phyloP scores from a whole-genome alignment of 495 filamentous ascomycete species.

The Immersiella caudata region DNA sequence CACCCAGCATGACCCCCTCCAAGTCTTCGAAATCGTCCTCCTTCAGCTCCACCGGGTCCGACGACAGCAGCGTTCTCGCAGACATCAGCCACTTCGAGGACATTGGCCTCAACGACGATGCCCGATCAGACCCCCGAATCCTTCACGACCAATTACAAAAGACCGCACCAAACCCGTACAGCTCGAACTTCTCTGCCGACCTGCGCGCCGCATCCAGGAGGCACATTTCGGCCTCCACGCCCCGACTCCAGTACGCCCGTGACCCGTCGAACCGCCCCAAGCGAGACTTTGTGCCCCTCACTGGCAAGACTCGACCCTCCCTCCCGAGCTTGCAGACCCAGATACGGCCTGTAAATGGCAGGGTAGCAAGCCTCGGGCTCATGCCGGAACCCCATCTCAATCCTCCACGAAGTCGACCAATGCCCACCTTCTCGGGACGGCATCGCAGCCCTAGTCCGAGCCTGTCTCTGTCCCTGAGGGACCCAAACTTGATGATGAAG shows the following conservation, averaged over 20 bases:
- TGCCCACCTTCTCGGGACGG: conserved; percentile 34
- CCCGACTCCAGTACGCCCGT: conserved; percentile 36
- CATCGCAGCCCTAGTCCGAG: conserved; percentile 47
- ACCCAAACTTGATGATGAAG: conserved; percentile 48
- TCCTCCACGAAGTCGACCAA: conserved; percentile 39
- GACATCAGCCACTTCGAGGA: conserved; percentile 89
- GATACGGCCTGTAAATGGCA: conserved; percentile 35
- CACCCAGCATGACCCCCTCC: conserved; percentile 80
- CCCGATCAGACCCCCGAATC: conserved; percentile 37
- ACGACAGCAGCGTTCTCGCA: conserved; percentile 64
- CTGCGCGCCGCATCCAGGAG: conserved; percentile 43
- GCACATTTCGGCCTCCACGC: conserved; percentile 36
- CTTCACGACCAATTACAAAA: conserved; percentile 52
- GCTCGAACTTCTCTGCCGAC: conserved; percentile 47
- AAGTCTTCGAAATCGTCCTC: conserved; percentile 91
- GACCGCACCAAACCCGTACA: conserved; percentile 44
- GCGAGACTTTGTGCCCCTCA: conserved; percentile 23
- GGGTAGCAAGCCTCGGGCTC: conserved; percentile 36
- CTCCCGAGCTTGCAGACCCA: conserved; percentile 37
- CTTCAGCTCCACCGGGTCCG: conserved; percentile 75
- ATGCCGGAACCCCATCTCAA: conserved; percentile 36
- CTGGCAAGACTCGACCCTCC: conserved; percentile 27
- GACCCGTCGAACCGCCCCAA: conserved; percentile 32
- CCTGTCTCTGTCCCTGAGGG: conserved; percentile 46
- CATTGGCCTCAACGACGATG: conserved; percentile 80